Base-by-base conservation (phyloP, 2,329 filamentous ascomycete species). In the Corynespora cassiicola region DNA sequence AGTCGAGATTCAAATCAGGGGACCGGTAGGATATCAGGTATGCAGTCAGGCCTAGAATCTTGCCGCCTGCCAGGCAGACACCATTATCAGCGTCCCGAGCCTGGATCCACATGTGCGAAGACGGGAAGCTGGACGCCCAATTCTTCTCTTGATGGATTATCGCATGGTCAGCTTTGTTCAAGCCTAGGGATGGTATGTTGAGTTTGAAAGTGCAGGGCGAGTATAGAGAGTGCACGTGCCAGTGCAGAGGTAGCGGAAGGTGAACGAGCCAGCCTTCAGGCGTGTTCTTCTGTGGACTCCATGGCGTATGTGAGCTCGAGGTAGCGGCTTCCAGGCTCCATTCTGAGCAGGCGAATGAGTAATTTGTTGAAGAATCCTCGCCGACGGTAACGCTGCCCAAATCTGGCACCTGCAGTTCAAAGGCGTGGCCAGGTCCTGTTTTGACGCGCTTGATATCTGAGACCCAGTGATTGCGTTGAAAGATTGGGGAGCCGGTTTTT, bases 111-210 rank as follows among this genome's bases (percentile, higher is more conserved):
- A 66, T 62, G 30, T 68, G 74, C 12, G 71, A 66, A 2, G 67
- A 61, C 0, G 73, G 73, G 47, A 77, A 77, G 18, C 63, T 68
- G 25, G 59, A 58, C 1, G 74, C 75, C 74, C 73, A 78, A 47
- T 78, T 78, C 56, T 78, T 78, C 48, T 78, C 75, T 35, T 75
- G 68, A 48, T 78, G 75, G 1, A 76, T 66, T 2, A 55, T 61
- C 3, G 71, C 73, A 57, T 60, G 36, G 33, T 61, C 39, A 31
- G 20, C n/a, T 36, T 47, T 6, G 50, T 56, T 41, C 47, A 54
- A 23, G 8, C 44, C 49, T 4, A 62, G 36, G 4, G 55, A 47
- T 1, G 69, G 61, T 5, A 77, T 69, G 4, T 50, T 45, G 24
- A 78, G 60, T 4, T 46, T 48, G 54, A 72, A 74, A 3, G 57